A percentile compares a stretch with the other conserved stretches of the same genome.
phyloP scores from a whole-genome alignment of 2,329 filamentous ascomycete species.

The Colletotrichum tropicicola region DNA sequence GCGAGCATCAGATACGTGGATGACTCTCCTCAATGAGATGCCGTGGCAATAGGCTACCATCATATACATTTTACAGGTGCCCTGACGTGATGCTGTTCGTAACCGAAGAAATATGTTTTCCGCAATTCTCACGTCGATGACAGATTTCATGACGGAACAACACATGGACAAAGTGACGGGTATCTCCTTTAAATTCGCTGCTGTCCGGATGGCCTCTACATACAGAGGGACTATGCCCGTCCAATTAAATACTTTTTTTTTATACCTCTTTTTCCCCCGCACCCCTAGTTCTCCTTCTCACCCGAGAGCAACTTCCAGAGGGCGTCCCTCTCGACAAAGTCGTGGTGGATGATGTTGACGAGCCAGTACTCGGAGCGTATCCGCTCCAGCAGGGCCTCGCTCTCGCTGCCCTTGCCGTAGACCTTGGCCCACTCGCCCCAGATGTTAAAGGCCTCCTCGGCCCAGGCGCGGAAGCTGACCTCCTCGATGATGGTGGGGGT shows the following conservation, averaged over 20 bases:
- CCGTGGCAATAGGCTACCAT: conserved; percentile 16
- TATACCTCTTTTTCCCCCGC: not conserved
- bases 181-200: conserved; percentile 13
- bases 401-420: conserved; percentile 78
- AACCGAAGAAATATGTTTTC: too few species aligned
- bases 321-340: conserved; percentile 75
- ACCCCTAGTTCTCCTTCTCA: conserved; percentile 33
- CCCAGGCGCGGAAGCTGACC: conserved; percentile 92
- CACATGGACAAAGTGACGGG: not conserved
- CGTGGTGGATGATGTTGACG: conserved; percentile 89
- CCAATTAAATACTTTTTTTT: not conserved
- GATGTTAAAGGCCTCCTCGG: conserved; percentile 94
- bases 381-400: conserved; percentile 74
- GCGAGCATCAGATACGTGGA: not conserved
- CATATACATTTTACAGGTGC: not conserved
- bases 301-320: conserved; percentile 74
- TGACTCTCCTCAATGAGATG: conserved; percentile 8
- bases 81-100: not conserved
- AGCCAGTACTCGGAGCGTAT: conserved; percentile 81
- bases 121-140: too few species aligned
- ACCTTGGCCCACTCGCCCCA: conserved; percentile 94
- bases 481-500: conserved; percentile 97
- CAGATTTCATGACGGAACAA: not conserved
- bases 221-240: not conserved
- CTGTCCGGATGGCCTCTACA: not conserved